Percentiles rank a stretch among this genome's conserved stretches.
Conservation (phyloP, 2,329 filamentous ascomycete genomes). For the Verticillium albo-atrum region DNA sequence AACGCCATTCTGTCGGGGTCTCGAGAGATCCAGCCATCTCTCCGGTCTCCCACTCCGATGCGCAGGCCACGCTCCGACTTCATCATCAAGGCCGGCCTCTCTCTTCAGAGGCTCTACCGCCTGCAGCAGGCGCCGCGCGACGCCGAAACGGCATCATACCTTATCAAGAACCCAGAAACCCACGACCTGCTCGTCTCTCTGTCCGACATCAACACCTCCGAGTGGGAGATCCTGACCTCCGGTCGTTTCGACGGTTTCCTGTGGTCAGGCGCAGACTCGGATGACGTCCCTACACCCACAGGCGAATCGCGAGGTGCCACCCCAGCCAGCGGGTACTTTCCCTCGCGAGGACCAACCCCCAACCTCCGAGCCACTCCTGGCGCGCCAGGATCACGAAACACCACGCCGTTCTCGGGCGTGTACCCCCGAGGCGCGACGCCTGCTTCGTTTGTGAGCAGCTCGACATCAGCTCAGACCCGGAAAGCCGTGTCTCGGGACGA, state of each 20-base stretch:
- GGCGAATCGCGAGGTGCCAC: conserved; percentile 47
- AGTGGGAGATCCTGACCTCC: conserved; percentile 94
- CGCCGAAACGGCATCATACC: conserved; percentile 79
- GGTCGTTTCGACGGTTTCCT: conserved; percentile 94
- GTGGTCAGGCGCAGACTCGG: conserved; percentile 81
- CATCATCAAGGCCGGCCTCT: conserved; percentile 68
- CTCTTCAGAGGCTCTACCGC: conserved; percentile 82
- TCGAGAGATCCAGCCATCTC: conserved; percentile 49
- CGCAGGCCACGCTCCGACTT: conserved; percentile 66
- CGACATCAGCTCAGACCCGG: conserved; percentile 44
- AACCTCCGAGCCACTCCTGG: conserved; percentile 32
- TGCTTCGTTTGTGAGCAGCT: conserved; percentile 53
- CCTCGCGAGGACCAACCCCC: conserved; percentile 30
- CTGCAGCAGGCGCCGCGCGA: conserved; percentile 70
- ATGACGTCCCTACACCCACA: conserved; percentile 34
- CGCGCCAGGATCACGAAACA: conserved; percentile 36
- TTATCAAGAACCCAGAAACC: conserved; percentile 75
- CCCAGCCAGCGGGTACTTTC: conserved; percentile 44
- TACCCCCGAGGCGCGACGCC: conserved; percentile 54
- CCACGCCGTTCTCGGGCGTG: conserved; percentile 42
- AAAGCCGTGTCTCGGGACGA: conserved; percentile 82
- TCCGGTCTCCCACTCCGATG: conserved; percentile 65
- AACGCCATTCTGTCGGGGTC: conserved; percentile 69
- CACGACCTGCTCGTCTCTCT: conserved; percentile 86
- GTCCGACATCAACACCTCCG: conserved; percentile 81